Conservation (phyloP, 2,329 filamentous ascomycete genomes). For the Epichloe uncinata region DNA sequence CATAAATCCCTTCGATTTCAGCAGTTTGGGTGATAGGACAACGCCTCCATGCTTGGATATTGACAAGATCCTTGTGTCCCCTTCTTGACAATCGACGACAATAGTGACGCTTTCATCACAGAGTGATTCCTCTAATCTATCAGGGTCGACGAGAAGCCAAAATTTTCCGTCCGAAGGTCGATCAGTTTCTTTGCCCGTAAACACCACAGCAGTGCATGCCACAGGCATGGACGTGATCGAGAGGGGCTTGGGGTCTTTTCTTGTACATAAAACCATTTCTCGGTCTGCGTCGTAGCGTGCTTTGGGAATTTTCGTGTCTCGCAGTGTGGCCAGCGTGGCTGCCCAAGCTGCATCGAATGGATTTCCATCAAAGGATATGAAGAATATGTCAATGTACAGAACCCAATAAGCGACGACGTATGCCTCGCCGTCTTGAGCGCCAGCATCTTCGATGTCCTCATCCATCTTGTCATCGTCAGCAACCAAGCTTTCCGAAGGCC, state of each 20-base stretch:
- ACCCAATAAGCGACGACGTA: conserved; percentile 82
- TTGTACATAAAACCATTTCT: conserved; percentile 65
- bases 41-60: conserved; percentile 79
- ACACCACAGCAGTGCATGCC: conserved; percentile 65
- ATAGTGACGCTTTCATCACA: conserved; percentile 76
- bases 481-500: conserved; percentile 32
- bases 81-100: conserved; percentile 53
- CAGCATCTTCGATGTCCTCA: conserved; percentile 19
- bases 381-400: conserved; percentile 88
- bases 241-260: conserved; percentile 41
- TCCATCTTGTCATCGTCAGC: conserved; percentile 31
- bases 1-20: conserved; percentile 49
- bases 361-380: conserved; percentile 85
- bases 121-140: conserved; percentile 76
- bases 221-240: conserved; percentile 55
- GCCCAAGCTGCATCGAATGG: conserved; percentile 87
- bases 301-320: conserved; percentile 60
- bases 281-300: conserved; percentile 76
- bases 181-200: conserved; percentile 48
- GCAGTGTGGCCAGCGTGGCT: conserved; percentile 66
- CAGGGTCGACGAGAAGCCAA: conserved; percentile 80
- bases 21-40: conserved; percentile 48
- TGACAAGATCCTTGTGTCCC: conserved; percentile 45
- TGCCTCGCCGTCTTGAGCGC: conserved; percentile 22
- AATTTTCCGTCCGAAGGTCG: conserved; percentile 32